These are phyloP conservation scores for Pneumocystis oryctolagi DNA, from an alignment of 1,139 yeast species.

Conservation along the genomic window DNA sequence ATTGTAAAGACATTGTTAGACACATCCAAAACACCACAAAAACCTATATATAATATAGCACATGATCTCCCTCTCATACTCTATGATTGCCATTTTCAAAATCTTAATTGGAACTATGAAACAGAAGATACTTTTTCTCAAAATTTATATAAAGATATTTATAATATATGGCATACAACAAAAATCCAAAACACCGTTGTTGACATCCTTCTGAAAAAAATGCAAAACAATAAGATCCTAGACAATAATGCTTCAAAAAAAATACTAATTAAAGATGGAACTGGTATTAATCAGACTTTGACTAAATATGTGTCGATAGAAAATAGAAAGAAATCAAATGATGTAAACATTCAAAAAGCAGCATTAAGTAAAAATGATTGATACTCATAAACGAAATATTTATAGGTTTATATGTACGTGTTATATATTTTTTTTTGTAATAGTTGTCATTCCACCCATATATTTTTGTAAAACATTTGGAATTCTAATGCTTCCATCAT, in stretches of 20 bases:
- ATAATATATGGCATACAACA: not conserved
- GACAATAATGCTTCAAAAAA: not conserved
- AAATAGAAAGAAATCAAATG: not conserved
- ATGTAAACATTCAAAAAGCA: not conserved
- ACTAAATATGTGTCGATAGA: not conserved
- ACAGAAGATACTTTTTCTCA: conserved; percentile 1
- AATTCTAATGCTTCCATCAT: conserved; percentile 18
- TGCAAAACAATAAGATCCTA: not conserved
- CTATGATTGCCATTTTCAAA: conserved; percentile 65
- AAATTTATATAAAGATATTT: not conserved
- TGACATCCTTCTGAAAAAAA: not conserved
- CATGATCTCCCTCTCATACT: conserved; percentile 78
- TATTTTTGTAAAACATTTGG: not conserved
- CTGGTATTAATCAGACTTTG: not conserved
- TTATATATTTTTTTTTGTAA: not conserved
- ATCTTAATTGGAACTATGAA: conserved; percentile 47
- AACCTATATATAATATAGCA: conserved; percentile 83
- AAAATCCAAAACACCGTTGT: not conserved
- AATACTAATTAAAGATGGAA: not conserved
- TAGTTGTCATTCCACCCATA: not conserved
- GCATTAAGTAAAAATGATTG: not conserved
- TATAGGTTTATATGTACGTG: not conserved
- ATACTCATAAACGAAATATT: not conserved
- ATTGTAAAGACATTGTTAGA: conserved; percentile 48
- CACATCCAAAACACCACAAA: conserved; percentile 41